Percentiles rank a stretch among this genome's conserved stretches.
Conservation (phyloP, 345 rosid genomes). For the Syzygium grande region DNA sequence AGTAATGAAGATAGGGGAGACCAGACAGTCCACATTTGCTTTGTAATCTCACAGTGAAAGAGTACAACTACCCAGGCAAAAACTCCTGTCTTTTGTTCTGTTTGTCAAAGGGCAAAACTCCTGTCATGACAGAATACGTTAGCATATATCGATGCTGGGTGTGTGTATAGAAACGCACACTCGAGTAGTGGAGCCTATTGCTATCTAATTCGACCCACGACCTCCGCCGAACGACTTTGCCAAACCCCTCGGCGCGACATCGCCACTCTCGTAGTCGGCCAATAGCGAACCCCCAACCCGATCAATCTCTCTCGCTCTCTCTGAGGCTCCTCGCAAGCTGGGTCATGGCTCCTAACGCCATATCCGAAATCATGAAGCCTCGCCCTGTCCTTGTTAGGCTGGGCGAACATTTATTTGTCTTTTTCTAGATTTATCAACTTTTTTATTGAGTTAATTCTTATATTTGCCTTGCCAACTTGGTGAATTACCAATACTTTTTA, state of each 20-base stretch:
- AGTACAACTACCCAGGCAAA: neutral
- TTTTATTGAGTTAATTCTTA: neutral
- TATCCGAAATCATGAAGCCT: neutral
- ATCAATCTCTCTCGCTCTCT: neutral
- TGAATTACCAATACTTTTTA: neutral
- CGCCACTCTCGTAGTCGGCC: neutral
- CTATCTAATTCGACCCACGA: neutral
- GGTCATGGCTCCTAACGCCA: neutral
- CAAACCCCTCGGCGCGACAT: neutral
- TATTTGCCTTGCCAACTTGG: neutral
- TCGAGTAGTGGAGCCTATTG: neutral
- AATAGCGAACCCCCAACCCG: neutral
- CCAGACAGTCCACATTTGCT: neutral
- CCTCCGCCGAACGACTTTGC: neutral
- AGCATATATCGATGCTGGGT: neutral
- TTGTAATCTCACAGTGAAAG: neutral
- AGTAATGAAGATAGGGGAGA: neutral
- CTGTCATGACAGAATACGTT: neutral
- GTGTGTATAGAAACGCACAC: accelerated
- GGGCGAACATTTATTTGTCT: neutral
- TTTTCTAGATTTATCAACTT: neutral
- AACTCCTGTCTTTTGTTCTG: neutral
- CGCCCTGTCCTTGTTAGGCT: neutral
- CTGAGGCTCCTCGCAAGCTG: neutral
- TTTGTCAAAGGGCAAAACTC: neutral